A percentile compares a stretch with the other conserved stretches of the same genome.
These are phyloP conservation scores for Rosa lucieae DNA, from an alignment of 306 rosid genomes.

Conservation along the genomic window DNA sequence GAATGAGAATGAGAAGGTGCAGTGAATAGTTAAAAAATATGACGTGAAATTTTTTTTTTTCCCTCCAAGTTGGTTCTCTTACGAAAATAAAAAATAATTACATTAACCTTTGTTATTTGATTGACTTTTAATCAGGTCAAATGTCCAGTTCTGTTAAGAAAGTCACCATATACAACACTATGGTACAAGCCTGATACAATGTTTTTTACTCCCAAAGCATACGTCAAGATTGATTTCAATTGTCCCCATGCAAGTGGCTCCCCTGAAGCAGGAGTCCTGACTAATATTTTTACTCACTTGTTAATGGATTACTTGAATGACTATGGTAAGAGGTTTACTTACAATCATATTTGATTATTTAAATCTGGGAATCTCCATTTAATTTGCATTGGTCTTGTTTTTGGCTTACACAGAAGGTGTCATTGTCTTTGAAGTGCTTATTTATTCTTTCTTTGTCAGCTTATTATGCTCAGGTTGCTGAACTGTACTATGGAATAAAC, in stretches of 20 bases:
- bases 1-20: slow-evolving; percentile 57
- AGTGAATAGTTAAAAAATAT: slow-evolving; percentile 1
- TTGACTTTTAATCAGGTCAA: slow-evolving; percentile 58
- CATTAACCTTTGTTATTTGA: neutral
- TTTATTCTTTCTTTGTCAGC: slow-evolving; percentile 47
- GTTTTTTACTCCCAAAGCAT: slow-evolving; percentile 87
- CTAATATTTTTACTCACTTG: slow-evolving; percentile 62
- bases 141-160: slow-evolving; percentile 66
- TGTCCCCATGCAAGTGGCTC: slow-evolving; percentile 85
- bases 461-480: slow-evolving; percentile 87
- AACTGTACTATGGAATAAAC: slow-evolving; percentile 59
- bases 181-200: slow-evolving; percentile 88
- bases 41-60: neutral
- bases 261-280: slow-evolving; percentile 75
- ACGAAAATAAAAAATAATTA: neutral
- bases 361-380: slow-evolving; percentile 2
- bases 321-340: slow-evolving; percentile 52
- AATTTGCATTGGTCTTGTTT: neutral
- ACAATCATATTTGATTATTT: neutral
- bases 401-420: neutral
- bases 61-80: neutral
- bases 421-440: slow-evolving; percentile 7
- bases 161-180: slow-evolving; percentile 66
- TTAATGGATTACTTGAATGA: slow-evolving; percentile 96
- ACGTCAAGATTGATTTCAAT: slow-evolving; percentile 68